A percentile compares a stretch with the other conserved stretches of the same genome.
Conservation (phyloP, 1,284 basidiomycete genomes). For the Veloboletus limbatus region DNA sequence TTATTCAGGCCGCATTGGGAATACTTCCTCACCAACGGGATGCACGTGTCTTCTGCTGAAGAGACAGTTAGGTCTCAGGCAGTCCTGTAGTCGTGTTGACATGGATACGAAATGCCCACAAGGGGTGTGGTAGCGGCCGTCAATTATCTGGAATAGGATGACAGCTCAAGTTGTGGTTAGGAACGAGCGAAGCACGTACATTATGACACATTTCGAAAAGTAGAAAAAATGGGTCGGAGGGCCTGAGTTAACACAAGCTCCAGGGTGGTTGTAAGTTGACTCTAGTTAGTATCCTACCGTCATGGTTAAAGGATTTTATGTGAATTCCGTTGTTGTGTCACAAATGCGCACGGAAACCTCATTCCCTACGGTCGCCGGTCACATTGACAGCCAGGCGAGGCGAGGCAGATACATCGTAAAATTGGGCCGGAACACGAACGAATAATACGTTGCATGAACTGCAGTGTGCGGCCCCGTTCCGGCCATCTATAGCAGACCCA, state of each 20-base stretch:
- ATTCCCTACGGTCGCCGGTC: conserved; percentile 37
- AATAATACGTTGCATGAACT: conserved; percentile 27
- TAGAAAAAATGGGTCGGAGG: conserved; percentile 19
- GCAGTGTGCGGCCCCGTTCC: conserved; percentile 9
- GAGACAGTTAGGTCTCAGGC: conserved; percentile 58
- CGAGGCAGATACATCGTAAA: conserved; percentile 37
- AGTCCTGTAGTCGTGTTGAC: conserved; percentile 69
- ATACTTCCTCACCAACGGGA: conserved; percentile 44
- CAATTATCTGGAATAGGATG: conserved; percentile 54
- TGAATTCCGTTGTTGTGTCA: conserved; percentile 34
- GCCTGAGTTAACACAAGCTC: conserved; percentile 12
- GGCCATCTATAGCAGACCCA: conserved; percentile 12
- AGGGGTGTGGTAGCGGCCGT: conserved; percentile 68
- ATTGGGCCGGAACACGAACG: conserved; percentile 21
- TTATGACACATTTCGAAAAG: conserved; percentile 67
- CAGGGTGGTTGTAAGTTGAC: conserved; percentile 20
- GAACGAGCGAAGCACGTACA: conserved; percentile 42
- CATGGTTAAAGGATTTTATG: conserved; percentile 30
- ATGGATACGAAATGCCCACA: conserved; percentile 78
- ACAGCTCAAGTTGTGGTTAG: conserved; percentile 5
- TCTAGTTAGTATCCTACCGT: conserved; percentile 15
- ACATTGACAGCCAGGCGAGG: conserved; percentile 36
- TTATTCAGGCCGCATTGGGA: neutral
- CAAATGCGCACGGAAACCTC: conserved; percentile 38
- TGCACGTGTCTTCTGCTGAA: conserved; percentile 69